phyloP scores from a whole-genome alignment of 257 asterid genomes.

The Rubia yunnanensis region DNA sequence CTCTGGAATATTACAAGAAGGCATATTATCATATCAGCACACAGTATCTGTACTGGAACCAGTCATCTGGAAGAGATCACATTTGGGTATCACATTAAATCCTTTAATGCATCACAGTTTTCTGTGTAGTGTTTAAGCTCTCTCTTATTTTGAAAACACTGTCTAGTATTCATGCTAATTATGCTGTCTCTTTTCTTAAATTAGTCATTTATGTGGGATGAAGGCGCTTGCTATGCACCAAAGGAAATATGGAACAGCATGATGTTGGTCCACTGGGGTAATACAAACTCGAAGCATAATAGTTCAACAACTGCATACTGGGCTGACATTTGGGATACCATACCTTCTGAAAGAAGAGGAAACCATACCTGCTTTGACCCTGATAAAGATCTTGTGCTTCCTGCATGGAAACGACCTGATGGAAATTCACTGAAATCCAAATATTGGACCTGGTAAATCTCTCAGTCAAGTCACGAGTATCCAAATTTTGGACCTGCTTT shows the following conservation, averaged over 20 bases:
- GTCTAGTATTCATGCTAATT: constrained; percentile 15
- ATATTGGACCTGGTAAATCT: constrained; percentile 62
- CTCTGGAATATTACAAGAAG: constrained; percentile 77
- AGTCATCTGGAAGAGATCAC: constrained; percentile 89
- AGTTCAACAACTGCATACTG: constrained; percentile 92
- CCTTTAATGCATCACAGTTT: not conserved
- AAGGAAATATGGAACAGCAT: constrained; percentile 97
- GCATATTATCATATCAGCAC: constrained; percentile 62
- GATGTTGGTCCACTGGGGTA: constrained; percentile 99
- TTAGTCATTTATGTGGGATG: constrained; percentile 97
- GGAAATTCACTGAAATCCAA: constrained; percentile 43
- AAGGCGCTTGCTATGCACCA: constrained; percentile 99
- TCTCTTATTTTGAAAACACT: not conserved
- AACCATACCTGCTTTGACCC: constrained; percentile 89
- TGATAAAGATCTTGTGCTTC: constrained; percentile 84
- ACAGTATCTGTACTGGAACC: constrained; percentile 81
- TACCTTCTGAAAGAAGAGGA: constrained; percentile 78
- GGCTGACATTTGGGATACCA: constrained; percentile 72
- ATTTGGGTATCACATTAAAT: constrained; percentile 59
- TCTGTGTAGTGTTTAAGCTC: not conserved
- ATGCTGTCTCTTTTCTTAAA: constrained; percentile 19
- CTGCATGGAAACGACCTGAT: constrained; percentile 91
- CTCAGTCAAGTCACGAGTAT: not conserved
- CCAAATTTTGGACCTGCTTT: constrained; percentile 47
- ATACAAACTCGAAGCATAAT: constrained; percentile 81